Conservation (phyloP, 345 rosid genomes). For the Clarkia xantiana region DNA sequence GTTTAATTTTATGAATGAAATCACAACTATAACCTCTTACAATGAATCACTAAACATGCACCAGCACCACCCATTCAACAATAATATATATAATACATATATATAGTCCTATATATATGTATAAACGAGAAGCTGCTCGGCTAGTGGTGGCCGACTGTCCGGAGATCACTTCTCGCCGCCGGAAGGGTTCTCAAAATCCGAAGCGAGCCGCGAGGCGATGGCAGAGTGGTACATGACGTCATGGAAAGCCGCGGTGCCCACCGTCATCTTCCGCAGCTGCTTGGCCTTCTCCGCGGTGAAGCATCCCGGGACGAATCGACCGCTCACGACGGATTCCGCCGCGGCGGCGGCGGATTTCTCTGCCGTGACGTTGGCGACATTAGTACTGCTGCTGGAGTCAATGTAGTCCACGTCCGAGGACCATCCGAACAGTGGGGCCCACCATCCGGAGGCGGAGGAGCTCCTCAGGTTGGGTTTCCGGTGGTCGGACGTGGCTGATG, state of each 20-base stretch:
- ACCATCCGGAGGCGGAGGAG: constrained; percentile 1
- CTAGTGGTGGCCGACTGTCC: no score
- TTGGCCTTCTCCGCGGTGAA: constrained; percentile 47
- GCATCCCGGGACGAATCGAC: constrained; percentile 17
- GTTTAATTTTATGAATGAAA: no score
- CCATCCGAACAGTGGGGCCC: constrained; percentile 8
- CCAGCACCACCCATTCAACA: no score
- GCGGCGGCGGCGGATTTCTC: constrained; percentile 1
- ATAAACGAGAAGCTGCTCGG: no score
- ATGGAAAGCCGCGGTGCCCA: constrained; percentile 23
- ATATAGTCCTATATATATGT: no score
- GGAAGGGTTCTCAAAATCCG: constrained; percentile 6
- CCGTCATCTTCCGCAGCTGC: constrained; percentile 31
- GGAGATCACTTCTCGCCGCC: no score
- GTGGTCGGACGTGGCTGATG: neutral
- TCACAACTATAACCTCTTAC: no score
- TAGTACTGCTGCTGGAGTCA: no score
- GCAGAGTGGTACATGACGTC: constrained; percentile 46
- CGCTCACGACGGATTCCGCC: constrained; percentile 4
- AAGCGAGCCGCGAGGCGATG: constrained; percentile 30
- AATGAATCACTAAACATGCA: no score
- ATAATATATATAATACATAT: no score
- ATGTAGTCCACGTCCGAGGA: neutral
- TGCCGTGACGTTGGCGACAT: neutral
- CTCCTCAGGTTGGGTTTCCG: neutral